Evolutionary conservation across 345 rosid species (phyloP).

Genomic region (Nasturtium officinale): DNA sequence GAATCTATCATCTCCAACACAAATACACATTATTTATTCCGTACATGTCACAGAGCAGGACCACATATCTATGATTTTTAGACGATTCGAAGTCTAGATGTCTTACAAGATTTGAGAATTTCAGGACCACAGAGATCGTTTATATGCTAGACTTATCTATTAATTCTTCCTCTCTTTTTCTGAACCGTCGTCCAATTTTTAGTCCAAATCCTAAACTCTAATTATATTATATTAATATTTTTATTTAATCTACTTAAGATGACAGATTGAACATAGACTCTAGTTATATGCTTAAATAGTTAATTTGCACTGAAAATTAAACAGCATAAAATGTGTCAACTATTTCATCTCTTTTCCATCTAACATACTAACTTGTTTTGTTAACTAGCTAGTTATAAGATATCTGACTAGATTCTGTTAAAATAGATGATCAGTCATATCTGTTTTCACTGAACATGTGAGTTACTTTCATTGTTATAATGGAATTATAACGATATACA

Average conservation of each 20-base stretch:
- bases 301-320: no score
- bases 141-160: constrained; percentile 11
- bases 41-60: constrained; percentile 41
- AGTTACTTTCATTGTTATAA: not conserved
- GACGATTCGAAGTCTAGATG: constrained; percentile 19
- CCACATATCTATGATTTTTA: constrained; percentile 29
- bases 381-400: not conserved
- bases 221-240: no score
- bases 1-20: constrained; percentile 20
- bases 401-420: not conserved
- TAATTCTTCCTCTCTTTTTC: not conserved
- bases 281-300: not conserved
- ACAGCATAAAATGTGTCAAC: no score
- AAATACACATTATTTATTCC: constrained; percentile 13
- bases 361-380: not conserved
- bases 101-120: constrained; percentile 22
- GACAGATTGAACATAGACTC: not conserved
- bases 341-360: not conserved
- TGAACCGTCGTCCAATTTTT: constrained; percentile 11
- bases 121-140: constrained; percentile 38
- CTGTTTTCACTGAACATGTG: not conserved
- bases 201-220: not conserved
- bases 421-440: not conserved
- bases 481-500: not conserved
- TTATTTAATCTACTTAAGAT: not conserved